Conservation (phyloP, 306 rosid genomes). For the Dalbergia oliveri region DNA sequence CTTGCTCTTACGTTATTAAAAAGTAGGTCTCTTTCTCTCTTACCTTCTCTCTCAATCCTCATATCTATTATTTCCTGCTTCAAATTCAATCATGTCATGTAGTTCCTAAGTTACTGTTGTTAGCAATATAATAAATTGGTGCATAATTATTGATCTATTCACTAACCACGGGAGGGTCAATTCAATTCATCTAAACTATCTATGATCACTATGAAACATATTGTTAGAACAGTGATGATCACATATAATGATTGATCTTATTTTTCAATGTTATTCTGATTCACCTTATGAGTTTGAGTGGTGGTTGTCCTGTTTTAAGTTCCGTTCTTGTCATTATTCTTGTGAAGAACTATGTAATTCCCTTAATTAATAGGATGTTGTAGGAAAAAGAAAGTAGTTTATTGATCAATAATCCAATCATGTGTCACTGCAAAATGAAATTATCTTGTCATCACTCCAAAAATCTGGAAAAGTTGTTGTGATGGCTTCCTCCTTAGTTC, state of each 20-base stretch:
- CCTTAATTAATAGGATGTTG: neutral
- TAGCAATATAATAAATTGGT: no score
- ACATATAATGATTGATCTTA: constrained; percentile 23
- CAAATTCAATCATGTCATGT: no score
- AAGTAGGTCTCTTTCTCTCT: no score
- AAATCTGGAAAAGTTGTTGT: constrained; percentile 93
- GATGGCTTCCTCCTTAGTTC: constrained; percentile 66
- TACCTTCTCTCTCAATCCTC: no score
- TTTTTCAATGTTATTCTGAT: neutral
- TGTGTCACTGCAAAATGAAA: constrained; percentile 76
- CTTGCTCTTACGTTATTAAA: no score
- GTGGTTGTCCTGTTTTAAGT: constrained; percentile 8
- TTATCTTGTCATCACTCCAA: constrained; percentile 78
- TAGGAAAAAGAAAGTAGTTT: no score
- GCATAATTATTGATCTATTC: no score
- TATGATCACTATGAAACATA: constrained; percentile 13
- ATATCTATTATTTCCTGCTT: no score
- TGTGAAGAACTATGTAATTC: constrained; percentile 26
- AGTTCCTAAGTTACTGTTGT: no score
- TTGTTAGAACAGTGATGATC: constrained; percentile 13
- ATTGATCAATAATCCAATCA: neutral
- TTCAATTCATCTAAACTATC: neutral
- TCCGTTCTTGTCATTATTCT: constrained; percentile 27
- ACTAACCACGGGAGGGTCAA: no score
- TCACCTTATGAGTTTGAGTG: neutral